Conservation (phyloP, 371 early-diverging fungal species). For the Conidiobolus incongruus region DNA sequence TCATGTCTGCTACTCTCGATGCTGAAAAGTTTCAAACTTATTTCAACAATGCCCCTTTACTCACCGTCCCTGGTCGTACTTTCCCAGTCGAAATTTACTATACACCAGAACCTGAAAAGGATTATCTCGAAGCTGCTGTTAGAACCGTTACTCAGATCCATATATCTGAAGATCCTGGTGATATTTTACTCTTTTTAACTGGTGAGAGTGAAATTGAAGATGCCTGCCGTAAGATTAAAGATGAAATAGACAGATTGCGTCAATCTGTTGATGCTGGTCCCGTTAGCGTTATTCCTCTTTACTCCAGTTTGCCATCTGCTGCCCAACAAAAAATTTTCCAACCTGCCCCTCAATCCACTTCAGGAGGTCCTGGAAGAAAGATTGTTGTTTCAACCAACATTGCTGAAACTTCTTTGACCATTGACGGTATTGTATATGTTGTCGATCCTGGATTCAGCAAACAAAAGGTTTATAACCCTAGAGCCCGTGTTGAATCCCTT, state of each 20-base stretch:
- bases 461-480: conserved; percentile 81
- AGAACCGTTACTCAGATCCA: conserved; percentile 78
- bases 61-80: conserved; percentile 67
- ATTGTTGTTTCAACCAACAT: conserved; percentile 93
- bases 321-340: conserved; percentile 84
- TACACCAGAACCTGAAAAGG: conserved; percentile 49
- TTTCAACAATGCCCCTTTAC: conserved; percentile 36
- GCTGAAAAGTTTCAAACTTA: conserved; percentile 60
- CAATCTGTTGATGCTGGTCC: conserved; percentile 14
- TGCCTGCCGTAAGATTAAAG: conserved; percentile 29
- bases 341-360: conserved; percentile 52
- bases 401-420: conserved; percentile 98
- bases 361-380: conserved; percentile 74
- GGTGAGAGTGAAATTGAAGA: conserved; percentile 16
- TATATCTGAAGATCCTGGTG: conserved; percentile 21
- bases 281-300: conserved; percentile 53
- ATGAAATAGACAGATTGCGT: conserved; percentile 32
- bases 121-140: conserved; percentile 78
- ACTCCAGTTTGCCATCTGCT: conserved; percentile 80
- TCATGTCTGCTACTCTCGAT: conserved; percentile 96
- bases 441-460: conserved; percentile 95
- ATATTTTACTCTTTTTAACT: conserved; percentile 78
- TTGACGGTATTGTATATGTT: conserved; percentile 91
- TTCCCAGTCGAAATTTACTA: conserved; percentile 72
- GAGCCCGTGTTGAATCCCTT: conserved; percentile 71